phyloP scores from a whole-genome alignment of 331 rosid species.

The Malus hybrid region DNA sequence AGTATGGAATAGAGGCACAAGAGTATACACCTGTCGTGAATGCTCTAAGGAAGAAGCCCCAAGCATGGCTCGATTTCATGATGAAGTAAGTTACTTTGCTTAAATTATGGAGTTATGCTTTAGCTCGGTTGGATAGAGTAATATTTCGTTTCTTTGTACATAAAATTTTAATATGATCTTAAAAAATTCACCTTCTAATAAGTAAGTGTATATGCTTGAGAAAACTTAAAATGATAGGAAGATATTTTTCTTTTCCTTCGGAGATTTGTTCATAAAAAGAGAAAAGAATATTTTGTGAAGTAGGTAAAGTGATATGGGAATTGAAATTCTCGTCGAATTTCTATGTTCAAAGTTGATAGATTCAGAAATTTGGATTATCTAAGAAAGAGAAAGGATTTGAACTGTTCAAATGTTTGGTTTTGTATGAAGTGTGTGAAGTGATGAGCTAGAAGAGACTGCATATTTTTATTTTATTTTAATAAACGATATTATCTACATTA shows the following conservation, averaged over 20 bases:
- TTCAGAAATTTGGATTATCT: rapidly evolving
- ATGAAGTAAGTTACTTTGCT: constrained; percentile 55
- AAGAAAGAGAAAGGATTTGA: too few species aligned
- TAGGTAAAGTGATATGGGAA: background rate
- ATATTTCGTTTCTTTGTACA: background rate
- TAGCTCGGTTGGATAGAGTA: too few species aligned
- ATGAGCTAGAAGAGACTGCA: rapidly evolving
- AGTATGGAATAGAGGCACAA: constrained; percentile 66
- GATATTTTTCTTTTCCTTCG: background rate
- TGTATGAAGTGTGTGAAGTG: too few species aligned
- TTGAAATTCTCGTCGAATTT: too few species aligned
- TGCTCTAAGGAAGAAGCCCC: constrained; percentile 77
- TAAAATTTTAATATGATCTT: too few species aligned
- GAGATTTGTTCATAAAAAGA: too few species aligned
- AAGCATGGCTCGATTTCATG: constrained; percentile 98
- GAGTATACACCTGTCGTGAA: constrained; percentile 76
- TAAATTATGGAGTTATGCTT: too few species aligned
- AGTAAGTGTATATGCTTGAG: background rate
- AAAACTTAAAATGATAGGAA: background rate
- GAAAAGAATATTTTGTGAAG: background rate
- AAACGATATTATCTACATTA: too few species aligned
- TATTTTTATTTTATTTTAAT: too few species aligned
- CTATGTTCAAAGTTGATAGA: too few species aligned
- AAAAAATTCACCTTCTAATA: too few species aligned
- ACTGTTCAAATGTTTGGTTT: rapidly evolving